These are phyloP conservation scores for Graphium sp. DNA, from an alignment of 2,329 filamentous ascomycete species.

Conservation along the genomic window DNA sequence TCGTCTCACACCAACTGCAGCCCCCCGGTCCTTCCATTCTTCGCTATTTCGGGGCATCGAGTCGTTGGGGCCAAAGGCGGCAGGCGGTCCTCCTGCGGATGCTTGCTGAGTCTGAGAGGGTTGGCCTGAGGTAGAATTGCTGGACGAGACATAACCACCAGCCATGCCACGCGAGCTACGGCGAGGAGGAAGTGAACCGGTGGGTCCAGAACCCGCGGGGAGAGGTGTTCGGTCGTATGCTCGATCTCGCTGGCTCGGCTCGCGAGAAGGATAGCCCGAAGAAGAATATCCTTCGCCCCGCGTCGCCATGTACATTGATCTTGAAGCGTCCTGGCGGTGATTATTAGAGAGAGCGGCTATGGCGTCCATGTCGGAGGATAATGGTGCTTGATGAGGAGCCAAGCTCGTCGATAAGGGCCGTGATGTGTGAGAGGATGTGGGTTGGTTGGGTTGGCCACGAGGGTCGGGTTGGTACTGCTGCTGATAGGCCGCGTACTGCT, in stretches of 20 bases:
- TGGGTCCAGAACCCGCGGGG: constrained; percentile 28
- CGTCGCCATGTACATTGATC: too few relatives aligned
- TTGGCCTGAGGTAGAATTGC: constrained; percentile 5
- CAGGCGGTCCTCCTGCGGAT: constrained; percentile 10
- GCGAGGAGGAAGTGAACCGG: constrained; percentile 53
- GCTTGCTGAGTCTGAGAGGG: constrained; percentile 4
- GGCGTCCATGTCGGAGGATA: too few relatives aligned
- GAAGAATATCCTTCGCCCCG: too few relatives aligned
- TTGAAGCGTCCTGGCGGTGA: too few relatives aligned
- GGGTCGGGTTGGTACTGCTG: too few relatives aligned
- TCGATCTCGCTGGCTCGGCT: constrained; percentile 50
- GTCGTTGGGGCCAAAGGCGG: constrained; percentile 19
- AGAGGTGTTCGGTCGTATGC: constrained; percentile 47
- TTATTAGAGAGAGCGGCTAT: too few relatives aligned
- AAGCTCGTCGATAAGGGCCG: too few relatives aligned
- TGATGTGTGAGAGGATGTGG: too few relatives aligned
- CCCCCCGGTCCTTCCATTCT: constrained; percentile 90
- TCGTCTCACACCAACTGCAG: constrained; percentile 67
- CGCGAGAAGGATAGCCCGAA: constrained; percentile 52
- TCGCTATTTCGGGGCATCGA: constrained; percentile 48
- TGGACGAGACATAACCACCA: constrained; percentile 28
- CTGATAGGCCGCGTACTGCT: too few relatives aligned
- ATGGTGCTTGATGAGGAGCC: too few relatives aligned
- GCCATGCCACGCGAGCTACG: constrained; percentile 59
- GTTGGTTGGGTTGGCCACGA: too few relatives aligned